Conservation (phyloP, 257 asterid species). For the Cruciata laevipes region DNA sequence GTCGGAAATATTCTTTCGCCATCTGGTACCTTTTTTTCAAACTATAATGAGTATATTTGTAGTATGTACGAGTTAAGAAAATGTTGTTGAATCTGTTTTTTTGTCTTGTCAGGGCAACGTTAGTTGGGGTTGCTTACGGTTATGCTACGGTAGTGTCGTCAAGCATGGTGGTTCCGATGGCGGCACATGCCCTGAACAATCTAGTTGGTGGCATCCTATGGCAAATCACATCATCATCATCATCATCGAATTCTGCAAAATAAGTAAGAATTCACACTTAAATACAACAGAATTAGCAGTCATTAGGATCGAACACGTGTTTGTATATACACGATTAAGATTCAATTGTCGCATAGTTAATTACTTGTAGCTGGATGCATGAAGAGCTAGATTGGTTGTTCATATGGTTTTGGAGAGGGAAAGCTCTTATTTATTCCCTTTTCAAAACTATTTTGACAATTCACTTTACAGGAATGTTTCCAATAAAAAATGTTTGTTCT, state of each 20-base stretch:
- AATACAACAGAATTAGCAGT: not conserved
- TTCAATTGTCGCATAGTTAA: not conserved
- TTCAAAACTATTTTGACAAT: too few species aligned
- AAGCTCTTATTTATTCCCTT: too few species aligned
- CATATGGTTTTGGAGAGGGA: too few species aligned
- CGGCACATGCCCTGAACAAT: constrained; percentile 83
- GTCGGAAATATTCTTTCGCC: constrained; percentile 84
- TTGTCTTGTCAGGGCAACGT: constrained; percentile 65
- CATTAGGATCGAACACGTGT: not conserved
- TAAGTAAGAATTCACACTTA: not conserved
- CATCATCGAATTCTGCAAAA: constrained; percentile 24
- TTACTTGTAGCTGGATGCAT: too few species aligned
- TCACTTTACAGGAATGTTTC: too few species aligned
- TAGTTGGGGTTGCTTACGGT: constrained; percentile 81
- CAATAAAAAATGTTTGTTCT: too few species aligned
- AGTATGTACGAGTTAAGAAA: not conserved
- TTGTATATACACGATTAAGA: not conserved
- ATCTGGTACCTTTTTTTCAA: constrained; percentile 43
- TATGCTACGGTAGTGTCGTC: constrained; percentile 49
- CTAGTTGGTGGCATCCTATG: constrained; percentile 62
- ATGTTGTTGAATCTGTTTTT: not conserved
- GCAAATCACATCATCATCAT: constrained; percentile 45
- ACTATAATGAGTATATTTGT: not conserved
- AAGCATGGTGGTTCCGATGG: constrained; percentile 63
- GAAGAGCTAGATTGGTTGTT: too few species aligned